These are phyloP conservation scores for Aspergillus quadricinctus DNA, from an alignment of 2,329 filamentous ascomycete species.

Conservation along the genomic window DNA sequence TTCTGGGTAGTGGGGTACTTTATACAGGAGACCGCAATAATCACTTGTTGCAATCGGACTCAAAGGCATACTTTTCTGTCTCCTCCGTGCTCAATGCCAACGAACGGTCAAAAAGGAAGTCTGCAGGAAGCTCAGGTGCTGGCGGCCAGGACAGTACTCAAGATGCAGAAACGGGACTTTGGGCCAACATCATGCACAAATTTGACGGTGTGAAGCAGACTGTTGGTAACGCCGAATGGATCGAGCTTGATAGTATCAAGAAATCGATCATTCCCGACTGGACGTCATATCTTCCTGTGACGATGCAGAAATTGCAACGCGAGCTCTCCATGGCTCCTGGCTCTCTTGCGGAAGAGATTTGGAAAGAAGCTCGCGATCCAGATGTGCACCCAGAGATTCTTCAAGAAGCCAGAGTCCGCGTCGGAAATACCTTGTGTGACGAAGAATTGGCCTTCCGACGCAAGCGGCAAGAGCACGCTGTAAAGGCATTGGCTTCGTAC, in stretches of 20 bases:
- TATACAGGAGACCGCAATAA: conserved; percentile 25
- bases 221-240: conserved; percentile 39
- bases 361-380: conserved; percentile 83
- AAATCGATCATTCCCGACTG: conserved; percentile 76
- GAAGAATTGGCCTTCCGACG: conserved; percentile 74
- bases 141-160: conserved; percentile 5
- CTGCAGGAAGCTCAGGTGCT: conserved; percentile 13
- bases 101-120: conserved; percentile 9
- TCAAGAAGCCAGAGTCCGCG: conserved; percentile 74
- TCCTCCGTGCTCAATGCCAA: conserved; percentile 9
- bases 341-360: conserved; percentile 87
- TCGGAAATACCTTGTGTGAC: conserved; percentile 73
- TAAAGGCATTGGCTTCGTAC: conserved; percentile 74
- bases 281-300: conserved; percentile 70
- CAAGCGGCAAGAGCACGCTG: conserved; percentile 64
- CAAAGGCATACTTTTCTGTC: conserved; percentile 22
- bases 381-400: conserved; percentile 80
- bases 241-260: conserved; percentile 54
- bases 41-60: conserved; percentile 15
- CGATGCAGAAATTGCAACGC: conserved; percentile 75
- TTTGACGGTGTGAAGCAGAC: conserved; percentile 39
- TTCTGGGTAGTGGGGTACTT: conserved; percentile 22
- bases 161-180: conserved; percentile 34
- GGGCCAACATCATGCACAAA: conserved; percentile 49
- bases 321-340: conserved; percentile 85